phyloP scores from a whole-genome alignment of 345 rosid species.

The Syzygium grande region DNA sequence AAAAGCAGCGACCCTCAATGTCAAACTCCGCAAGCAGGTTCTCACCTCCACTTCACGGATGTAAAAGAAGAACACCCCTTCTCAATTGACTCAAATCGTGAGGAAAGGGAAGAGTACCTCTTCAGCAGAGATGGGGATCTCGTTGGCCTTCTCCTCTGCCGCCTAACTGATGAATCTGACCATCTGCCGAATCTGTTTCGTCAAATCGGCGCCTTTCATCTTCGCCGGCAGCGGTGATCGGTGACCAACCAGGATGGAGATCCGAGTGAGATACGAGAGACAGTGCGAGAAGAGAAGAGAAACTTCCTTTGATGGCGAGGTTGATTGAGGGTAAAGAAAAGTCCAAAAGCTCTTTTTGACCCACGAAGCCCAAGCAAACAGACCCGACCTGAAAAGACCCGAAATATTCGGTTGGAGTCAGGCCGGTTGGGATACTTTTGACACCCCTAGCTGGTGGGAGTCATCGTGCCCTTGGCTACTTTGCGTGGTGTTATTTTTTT shows the following conservation, averaged over 20 bases:
- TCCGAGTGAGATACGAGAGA: not conserved
- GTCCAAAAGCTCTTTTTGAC: not conserved
- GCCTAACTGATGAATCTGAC: conserved; percentile 92
- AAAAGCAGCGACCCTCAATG: not conserved
- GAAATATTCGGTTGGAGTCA: no score
- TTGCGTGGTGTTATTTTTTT: no score
- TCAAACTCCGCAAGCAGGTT: not conserved
- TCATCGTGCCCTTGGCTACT: no score
- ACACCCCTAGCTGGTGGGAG: no score
- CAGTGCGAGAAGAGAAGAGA: not conserved
- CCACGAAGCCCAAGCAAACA: no score
- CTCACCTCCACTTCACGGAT: not conserved
- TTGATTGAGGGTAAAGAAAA: not conserved
- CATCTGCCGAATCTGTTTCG: conserved; percentile 95
- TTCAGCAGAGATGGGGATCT: conserved; percentile 87
- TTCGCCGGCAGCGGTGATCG: conserved; percentile 8
- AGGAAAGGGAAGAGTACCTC: conserved; percentile 33
- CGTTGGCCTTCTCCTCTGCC: conserved; percentile 90
- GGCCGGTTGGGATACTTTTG: no score
- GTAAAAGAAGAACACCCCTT: not conserved
- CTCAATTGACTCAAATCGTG: no score
- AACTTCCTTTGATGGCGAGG: not conserved
- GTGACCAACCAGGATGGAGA: not conserved
- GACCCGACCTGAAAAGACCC: no score
- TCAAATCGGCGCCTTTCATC: conserved; percentile 89